A percentile compares a stretch with the other conserved stretches of the same genome.
Evolutionary conservation across 2,329 filamentous ascomycete genomes (phyloP).

Genomic region (Fonsecaea monophora): DNA sequence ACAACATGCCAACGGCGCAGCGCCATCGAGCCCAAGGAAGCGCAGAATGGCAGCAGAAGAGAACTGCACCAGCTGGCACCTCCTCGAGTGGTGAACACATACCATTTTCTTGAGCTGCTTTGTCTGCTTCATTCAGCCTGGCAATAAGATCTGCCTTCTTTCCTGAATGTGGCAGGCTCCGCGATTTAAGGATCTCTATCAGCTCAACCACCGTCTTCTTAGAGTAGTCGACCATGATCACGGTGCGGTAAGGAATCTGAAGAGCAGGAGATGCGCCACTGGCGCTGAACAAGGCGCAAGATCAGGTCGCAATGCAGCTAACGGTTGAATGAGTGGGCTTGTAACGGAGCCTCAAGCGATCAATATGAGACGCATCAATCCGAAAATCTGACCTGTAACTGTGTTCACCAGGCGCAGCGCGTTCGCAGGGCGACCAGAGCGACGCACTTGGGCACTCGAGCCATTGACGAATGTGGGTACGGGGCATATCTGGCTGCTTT

Average conservation of each 20-base stretch:
- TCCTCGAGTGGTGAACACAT: conserved; percentile 2
- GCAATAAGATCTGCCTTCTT: conserved; percentile 59
- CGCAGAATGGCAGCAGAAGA: not conserved
- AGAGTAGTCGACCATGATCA: conserved; percentile 50
- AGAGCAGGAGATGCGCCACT: conserved; percentile 25
- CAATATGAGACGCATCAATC: not conserved
- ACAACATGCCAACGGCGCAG: not conserved
- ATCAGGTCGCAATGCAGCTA: not conserved
- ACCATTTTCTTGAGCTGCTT: conserved; percentile 36
- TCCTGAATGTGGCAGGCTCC: conserved; percentile 55
- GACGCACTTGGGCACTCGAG: not conserved
- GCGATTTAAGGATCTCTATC: conserved; percentile 57
- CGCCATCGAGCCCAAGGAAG: not conserved
- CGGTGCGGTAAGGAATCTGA: not conserved
- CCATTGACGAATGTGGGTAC: not conserved
- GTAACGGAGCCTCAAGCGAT: not conserved
- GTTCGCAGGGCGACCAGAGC: not conserved
- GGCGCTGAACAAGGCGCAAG: conserved; percentile 17
- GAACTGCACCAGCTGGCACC: not conserved
- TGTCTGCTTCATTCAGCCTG: conserved; percentile 55
- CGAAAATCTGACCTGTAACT: not conserved
- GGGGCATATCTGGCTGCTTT: not conserved
- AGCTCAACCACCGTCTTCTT: conserved; percentile 60
- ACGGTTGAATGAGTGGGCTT: not conserved
- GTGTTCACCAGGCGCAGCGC: not conserved